Evolutionary conservation across 371 early-diverging fungal species (phyloP), one percentile per base, ranked within the genome.

Genomic region (Actinomortierella wolfii): DNA sequence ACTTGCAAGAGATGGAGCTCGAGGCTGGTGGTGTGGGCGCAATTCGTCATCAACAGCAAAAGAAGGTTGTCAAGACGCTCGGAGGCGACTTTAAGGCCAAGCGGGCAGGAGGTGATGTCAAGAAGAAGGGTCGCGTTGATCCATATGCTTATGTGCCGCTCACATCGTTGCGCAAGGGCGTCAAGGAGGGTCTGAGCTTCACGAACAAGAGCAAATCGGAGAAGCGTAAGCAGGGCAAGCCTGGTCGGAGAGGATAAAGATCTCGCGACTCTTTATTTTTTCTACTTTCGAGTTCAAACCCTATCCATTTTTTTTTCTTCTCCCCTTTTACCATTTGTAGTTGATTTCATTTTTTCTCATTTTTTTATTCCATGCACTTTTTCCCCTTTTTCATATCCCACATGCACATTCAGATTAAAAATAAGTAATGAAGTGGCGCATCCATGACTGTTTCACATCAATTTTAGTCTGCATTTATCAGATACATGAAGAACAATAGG

Each of bases 71-170:
- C 58, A 78, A 68, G 24, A 28, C 61, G 5, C 50, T 78, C 21
- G 88, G 89, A 8, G 71, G 78, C 48, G 88, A 84, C 58, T 87
- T 82, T 79, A 78, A 76, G 54, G 69, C 87, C 29, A 86, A 89
- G 88, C 85, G 87, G 76, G 97, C 97, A n/a, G 79, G 85, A 34
- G 97, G 97, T 66, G 98, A 98, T 85, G 88, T 96, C 60, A 95
- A 95, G 82, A 85, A 84, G 61, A 84, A 86, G 65, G 92, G 92
- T 39, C 87, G 87, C 67, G 83, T 93, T 7, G 97, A 97, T 78
- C 98, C 98, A 42, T 96, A 86, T 73, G 94, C 96, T n/a, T 98
- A 97, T 78, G 86, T 98, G 47, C 97, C 98, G 51, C 83, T 98
- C 62, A 82, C 77, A 1, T 71, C 71, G 24, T 29, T 71, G 28